Percentiles rank a stretch among this genome's conserved stretches.
phyloP scores from a whole-genome alignment of 257 asterid species.

The Solanum gracilifrons region DNA sequence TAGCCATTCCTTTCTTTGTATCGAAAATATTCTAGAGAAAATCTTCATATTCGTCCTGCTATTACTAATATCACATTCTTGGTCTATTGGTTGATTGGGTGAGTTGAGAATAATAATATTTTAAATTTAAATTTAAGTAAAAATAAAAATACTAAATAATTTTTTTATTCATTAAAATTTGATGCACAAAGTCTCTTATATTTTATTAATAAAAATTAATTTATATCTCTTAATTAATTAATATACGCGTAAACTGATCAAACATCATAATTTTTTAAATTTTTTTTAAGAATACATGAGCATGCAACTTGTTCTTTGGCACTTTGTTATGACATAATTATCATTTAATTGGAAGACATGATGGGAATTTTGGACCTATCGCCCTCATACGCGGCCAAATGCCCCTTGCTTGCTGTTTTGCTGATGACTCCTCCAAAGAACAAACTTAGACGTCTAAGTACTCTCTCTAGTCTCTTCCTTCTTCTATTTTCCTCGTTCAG shows the following conservation, averaged over 20 bases:
- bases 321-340: neutral
- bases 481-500: neutral
- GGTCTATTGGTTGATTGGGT: neutral
- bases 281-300: neutral
- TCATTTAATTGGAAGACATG: neutral
- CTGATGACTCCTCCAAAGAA: neutral
- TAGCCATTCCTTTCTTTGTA: rapidly evolving
- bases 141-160: neutral
- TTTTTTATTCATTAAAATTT: neutral
- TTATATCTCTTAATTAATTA: neutral
- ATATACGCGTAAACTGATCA: no score
- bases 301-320: neutral
- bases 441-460: neutral
- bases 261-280: neutral
- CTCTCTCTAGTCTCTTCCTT: no score
- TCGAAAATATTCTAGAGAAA: no score
- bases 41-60: neutral
- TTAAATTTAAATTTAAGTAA: neutral
- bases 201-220: neutral
- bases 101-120: neutral
- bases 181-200: neutral
- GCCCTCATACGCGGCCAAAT: neutral
- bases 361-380: neutral
- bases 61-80: no score
- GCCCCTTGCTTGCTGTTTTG: neutral